Evolutionary conservation across 441 rosid species (phyloP), one percentile per base, ranked within the genome.

Genomic region (Aquilaria agallochum): DNA sequence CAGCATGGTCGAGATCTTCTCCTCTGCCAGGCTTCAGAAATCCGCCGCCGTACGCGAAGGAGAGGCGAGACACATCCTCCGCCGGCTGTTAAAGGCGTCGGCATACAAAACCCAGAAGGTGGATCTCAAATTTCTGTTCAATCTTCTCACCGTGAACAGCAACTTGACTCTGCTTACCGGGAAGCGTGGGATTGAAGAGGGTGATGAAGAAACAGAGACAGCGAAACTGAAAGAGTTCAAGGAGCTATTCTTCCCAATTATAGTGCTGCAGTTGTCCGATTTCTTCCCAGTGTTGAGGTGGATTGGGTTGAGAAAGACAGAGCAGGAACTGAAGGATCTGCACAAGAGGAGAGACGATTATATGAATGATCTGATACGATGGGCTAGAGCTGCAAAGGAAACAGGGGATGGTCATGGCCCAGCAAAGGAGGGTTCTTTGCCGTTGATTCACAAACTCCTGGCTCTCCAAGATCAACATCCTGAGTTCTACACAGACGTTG

Each of bases 161-260:
- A 45, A 76, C 62, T 80, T 80, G 83, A 66, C 74, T 68, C 75
- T 83, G 81, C 73, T 82, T 34, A 73, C 78, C 10, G 84, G 84
- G 58, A 82, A 82, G 65, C 59, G 76, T 51, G 73, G 42, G 42
- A 36, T 36, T 36, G 42, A 36, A 36, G 42, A 36, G 6, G 42
- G 71, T 73, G 42, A 36, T 36, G 42, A 36, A 40, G 45, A 40
- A 40, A 40, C 45, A 40, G 45, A 40, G 68, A 66, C 10, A 83
- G 71, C 50, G 81, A 67, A 68, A 55, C 60, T 47, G 13, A 52
- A 32, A 20, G 88, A 71, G 44, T 14, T 65, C 64, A 82, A 72
- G 68, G 78, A 76, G 2, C 74, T 80, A 40, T 45, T 58, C 55
- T 49, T 78, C 31, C 72, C 74, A 40, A 81, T 1, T 8, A 4